Percentiles rank a stretch among this genome's conserved stretches.
Conservation (phyloP, 805 yeast species). For the Ogataea nitratoaversa region DNA sequence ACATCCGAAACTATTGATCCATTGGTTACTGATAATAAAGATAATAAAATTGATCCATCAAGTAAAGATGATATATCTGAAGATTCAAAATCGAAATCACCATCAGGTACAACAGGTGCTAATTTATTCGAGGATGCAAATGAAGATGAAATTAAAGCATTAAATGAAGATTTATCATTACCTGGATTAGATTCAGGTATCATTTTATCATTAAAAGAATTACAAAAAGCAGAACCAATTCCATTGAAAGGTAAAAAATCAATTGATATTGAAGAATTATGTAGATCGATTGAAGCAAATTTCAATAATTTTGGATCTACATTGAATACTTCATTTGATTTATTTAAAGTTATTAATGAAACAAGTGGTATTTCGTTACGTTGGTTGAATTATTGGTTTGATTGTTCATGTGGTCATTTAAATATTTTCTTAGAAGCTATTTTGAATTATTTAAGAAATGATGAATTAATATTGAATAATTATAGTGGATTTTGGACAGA, state of each 20-base stretch:
- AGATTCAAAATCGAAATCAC: not conserved
- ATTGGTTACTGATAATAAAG: too few species aligned
- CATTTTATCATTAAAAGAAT: slow-evolving; percentile 19
- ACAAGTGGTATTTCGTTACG: slow-evolving; percentile 27
- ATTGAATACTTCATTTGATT: slow-evolving; percentile 23
- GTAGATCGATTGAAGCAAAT: slow-evolving; percentile 21
- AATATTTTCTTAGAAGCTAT: slow-evolving; percentile 28
- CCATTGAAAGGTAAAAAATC: slow-evolving; percentile 25
- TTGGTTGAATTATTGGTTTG: slow-evolving; percentile 33
- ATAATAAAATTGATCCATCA: too few species aligned
- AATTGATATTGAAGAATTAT: slow-evolving; percentile 19
- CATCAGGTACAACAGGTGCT: slow-evolving; percentile 18
- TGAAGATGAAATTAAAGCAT: slow-evolving; percentile 28
- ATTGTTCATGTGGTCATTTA: slow-evolving; percentile 31
- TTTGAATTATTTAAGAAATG: slow-evolving; percentile 25
- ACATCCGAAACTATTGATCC: not conserved
- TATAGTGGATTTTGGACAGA: slow-evolving; percentile 31
- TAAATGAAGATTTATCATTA: slow-evolving; percentile 19
- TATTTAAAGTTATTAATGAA: slow-evolving; percentile 27
- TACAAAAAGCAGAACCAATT: slow-evolving; percentile 27
- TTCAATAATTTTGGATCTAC: slow-evolving; percentile 25
- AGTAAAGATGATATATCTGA: slow-evolving; percentile 1
- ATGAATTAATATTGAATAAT: slow-evolving; percentile 24
- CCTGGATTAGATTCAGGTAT: slow-evolving; percentile 14
- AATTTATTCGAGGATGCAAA: slow-evolving; percentile 30